Evolutionary conservation across 805 yeast species (phyloP).

Genomic region (Ogataea kodamae): DNA sequence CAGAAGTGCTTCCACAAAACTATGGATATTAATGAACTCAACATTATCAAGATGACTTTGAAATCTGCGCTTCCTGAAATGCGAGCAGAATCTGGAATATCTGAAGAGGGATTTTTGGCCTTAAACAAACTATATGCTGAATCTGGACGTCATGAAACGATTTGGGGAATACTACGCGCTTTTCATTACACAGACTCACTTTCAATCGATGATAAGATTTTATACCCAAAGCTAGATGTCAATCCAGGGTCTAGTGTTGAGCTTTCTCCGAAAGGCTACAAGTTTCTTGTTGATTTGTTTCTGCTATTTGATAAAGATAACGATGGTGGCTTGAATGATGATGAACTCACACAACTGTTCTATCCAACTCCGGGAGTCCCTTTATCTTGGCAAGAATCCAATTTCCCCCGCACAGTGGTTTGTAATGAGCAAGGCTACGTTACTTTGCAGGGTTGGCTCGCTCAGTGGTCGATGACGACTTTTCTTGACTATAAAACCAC

Average conservation of each 20-base stretch:
- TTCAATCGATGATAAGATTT: conserved; percentile 72
- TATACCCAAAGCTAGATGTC: conserved; percentile 78
- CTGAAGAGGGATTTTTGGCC: conserved; percentile 70
- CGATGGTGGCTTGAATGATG: conserved; percentile 87
- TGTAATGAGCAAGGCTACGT: conserved; percentile 87
- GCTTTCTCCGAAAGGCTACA: conserved; percentile 85
- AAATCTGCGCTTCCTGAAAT: conserved; percentile 28
- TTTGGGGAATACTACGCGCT: conserved; percentile 89
- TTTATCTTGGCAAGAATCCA: conserved; percentile 74
- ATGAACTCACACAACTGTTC: conserved; percentile 66
- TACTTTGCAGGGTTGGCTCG: conserved; percentile 96
- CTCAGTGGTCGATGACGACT: conserved; percentile 98
- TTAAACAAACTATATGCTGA: conserved; percentile 83
- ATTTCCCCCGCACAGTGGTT: conserved; percentile 85
- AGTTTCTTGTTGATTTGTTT: conserved; percentile 88
- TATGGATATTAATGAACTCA: conserved; percentile 44
- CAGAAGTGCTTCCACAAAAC: conserved; percentile 65
- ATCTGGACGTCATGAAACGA: conserved; percentile 91
- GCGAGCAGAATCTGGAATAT: conserved; percentile 49
- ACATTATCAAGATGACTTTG: conserved; percentile 39
- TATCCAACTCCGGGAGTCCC: conserved; percentile 95
- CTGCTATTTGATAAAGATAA: conserved; percentile 88
- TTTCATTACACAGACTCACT: conserved; percentile 91
- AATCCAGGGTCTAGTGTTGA: conserved; percentile 79
- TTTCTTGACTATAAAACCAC: conserved; percentile 80